These are phyloP conservation scores for Trametes sanguinea DNA, from an alignment of 768 basidiomycete species.

Conservation along the genomic window DNA sequence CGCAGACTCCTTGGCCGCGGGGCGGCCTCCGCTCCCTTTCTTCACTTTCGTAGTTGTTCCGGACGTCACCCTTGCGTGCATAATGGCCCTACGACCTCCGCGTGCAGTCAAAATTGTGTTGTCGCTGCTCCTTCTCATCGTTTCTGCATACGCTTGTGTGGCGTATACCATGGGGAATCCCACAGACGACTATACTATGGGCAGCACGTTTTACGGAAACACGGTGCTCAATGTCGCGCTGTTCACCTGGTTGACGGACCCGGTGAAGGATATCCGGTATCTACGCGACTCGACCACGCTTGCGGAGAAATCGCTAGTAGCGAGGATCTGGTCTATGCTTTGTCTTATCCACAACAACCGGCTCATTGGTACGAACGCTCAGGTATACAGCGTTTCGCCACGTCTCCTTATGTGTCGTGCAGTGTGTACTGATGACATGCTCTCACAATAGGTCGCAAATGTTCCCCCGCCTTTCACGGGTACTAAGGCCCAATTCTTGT, in stretches of 20 bases:
- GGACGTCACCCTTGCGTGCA: slow-evolving; percentile 1
- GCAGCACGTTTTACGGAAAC: slow-evolving; percentile 13
- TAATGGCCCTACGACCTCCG: background rate
- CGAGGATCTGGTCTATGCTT: slow-evolving; percentile 8
- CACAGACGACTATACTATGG: slow-evolving; percentile 1
- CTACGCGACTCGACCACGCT: background rate
- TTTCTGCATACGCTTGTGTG: background rate
- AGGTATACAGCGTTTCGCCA: slow-evolving; percentile 11
- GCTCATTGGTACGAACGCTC: slow-evolving; percentile 24
- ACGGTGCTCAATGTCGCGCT: slow-evolving; percentile 4
- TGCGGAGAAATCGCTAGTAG: slow-evolving; percentile 2
- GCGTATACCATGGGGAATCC: background rate
- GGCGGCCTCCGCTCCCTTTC: background rate
- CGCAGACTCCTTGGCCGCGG: background rate
- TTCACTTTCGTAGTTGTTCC: background rate
- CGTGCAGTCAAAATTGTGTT: background rate
- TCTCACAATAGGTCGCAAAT: slow-evolving; percentile 10
- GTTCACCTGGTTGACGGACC: slow-evolving; percentile 12
- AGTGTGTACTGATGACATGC: background rate
- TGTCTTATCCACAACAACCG: slow-evolving; percentile 17
- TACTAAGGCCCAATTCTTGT: slow-evolving; percentile 11
- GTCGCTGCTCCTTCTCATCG: background rate
- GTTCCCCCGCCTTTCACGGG: slow-evolving; percentile 13
- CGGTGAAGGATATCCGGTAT: slow-evolving; percentile 9
- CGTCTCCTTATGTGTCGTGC: background rate